These are phyloP conservation scores for Papiliotrema terrestris DNA, from an alignment of 1,284 basidiomycete species.

Conservation along the genomic window DNA sequence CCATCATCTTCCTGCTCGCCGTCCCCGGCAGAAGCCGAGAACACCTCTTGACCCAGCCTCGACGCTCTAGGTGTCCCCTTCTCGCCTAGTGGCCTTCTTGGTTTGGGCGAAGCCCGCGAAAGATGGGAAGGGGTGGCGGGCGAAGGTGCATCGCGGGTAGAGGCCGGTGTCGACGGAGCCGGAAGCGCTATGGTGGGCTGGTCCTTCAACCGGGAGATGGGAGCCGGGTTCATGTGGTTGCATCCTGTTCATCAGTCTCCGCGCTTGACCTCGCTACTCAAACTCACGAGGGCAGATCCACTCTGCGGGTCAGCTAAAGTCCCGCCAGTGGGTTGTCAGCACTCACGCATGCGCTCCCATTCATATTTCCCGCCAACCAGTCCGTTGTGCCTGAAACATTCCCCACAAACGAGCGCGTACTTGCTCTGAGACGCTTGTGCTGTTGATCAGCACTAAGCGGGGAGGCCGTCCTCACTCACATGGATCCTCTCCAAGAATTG, in stretches of 20 bases:
- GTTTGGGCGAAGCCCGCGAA: conserved; percentile 20
- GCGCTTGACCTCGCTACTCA: not conserved
- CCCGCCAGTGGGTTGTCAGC: not conserved
- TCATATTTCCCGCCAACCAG: conserved; percentile 76
- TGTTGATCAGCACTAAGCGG: conserved; percentile 23
- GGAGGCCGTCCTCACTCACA: conserved; percentile 49
- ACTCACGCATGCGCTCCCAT: conserved; percentile 87
- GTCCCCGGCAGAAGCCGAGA: conserved; percentile 28
- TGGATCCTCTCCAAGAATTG: conserved; percentile 78
- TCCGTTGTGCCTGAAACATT: conserved; percentile 92
- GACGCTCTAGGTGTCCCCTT: conserved; percentile 31
- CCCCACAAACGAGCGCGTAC: conserved; percentile 91
- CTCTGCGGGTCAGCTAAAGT: conserved; percentile 24
- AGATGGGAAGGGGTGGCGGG: conserved; percentile 13
- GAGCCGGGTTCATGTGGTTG: conserved; percentile 45
- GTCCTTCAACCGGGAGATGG: conserved; percentile 22
- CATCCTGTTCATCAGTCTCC: conserved; percentile 24
- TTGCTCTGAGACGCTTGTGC: conserved; percentile 53
- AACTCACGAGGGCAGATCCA: conserved; percentile 44
- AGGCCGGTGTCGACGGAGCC: not conserved
- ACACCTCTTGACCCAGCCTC: conserved; percentile 38
- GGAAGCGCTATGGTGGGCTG: not conserved
- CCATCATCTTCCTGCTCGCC: conserved; percentile 13
- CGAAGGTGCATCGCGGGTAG: not conserved
- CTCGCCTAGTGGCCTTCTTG: conserved; percentile 20